Evolutionary conservation across 2,329 filamentous ascomycete species (phyloP).

Genomic region (Curvularia spicifera): DNA sequence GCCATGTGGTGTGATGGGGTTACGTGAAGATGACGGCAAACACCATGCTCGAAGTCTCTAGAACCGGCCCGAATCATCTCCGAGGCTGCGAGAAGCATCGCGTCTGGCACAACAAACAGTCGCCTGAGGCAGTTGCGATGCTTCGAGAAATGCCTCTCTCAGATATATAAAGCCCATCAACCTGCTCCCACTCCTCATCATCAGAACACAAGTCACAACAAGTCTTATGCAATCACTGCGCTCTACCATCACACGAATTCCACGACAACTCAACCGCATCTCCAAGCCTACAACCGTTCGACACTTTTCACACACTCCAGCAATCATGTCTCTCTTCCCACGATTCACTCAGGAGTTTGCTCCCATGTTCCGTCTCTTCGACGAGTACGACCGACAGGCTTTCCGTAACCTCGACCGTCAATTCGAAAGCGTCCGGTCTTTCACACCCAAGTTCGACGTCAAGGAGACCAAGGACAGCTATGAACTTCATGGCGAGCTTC

Average conservation of each 20-base stretch:
- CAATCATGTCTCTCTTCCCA: conserved; percentile 53
- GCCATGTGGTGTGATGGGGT: conserved; percentile 5
- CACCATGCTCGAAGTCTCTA: conserved; percentile 29
- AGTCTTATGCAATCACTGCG: conserved; percentile 48
- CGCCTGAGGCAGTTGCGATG: conserved; percentile 21
- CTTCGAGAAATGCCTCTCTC: conserved; percentile 36
- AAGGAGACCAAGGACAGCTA: conserved; percentile 72
- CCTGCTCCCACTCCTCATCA: conserved; percentile 23
- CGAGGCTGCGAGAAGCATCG: conserved; percentile 28
- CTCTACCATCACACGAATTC: conserved; percentile 40
- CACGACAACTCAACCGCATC: conserved; percentile 41
- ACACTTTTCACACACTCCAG: conserved; percentile 30
- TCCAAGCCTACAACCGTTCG: conserved; percentile 35
- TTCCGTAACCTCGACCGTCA: conserved; percentile 37
- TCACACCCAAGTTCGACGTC: conserved; percentile 80
- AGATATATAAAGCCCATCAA: conserved; percentile 40
- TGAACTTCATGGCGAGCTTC: conserved; percentile 80
- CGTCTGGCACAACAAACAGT: conserved; percentile 12
- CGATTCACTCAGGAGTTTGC: conserved; percentile 51
- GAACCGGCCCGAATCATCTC: conserved; percentile 32
- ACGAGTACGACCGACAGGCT: conserved; percentile 54
- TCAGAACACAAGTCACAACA: conserved; percentile 39
- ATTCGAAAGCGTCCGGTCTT: conserved; percentile 56
- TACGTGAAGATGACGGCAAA: conserved; percentile 16
- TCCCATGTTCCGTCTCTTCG: conserved; percentile 56